These are phyloP conservation scores for Tricholomella constricta DNA, from an alignment of 768 basidiomycete species.

Conservation along the genomic window DNA sequence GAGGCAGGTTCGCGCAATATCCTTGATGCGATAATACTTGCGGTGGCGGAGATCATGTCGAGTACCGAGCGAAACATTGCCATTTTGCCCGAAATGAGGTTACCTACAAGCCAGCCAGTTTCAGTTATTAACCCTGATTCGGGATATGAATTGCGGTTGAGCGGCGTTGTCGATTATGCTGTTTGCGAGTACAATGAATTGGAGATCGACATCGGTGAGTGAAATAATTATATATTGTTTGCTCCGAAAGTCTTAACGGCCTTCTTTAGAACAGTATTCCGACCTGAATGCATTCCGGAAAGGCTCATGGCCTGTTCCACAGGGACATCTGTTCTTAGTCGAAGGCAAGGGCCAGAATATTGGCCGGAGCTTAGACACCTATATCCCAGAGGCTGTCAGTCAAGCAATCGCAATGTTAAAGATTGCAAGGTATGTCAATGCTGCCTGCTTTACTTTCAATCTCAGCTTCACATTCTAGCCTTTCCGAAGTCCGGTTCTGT, in stretches of 20 bases:
- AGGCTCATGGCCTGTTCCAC: no score
- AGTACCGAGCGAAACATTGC: constrained; percentile 21
- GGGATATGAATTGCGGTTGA: constrained; percentile 29
- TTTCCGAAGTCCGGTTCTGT: constrained; percentile 32
- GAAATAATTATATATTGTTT: constrained; percentile 14
- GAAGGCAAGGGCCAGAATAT: constrained; percentile 27
- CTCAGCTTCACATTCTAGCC: constrained; percentile 22
- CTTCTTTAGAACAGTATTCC: constrained; percentile 25
- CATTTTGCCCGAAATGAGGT: constrained; percentile 31
- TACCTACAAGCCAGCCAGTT: constrained; percentile 24
- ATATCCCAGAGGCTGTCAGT: constrained; percentile 32
- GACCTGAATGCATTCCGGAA: no score
- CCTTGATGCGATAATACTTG: constrained; percentile 32
- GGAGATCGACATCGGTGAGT: constrained; percentile 23
- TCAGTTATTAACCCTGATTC: constrained; percentile 22
- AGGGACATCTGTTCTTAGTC: constrained; percentile 27
- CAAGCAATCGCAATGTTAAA: constrained; percentile 31
- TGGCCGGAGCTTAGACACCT: constrained; percentile 18
- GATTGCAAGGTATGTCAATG: constrained; percentile 24
- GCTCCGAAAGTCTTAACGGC: constrained; percentile 11
- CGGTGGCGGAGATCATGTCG: constrained; percentile 26
- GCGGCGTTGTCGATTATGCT: constrained; percentile 29
- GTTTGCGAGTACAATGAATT: constrained; percentile 27
- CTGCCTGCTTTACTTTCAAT: constrained; percentile 15
- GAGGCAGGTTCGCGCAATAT: constrained; percentile 30